Evolutionary conservation across 1,139 yeast genomes (phyloP), one percentile per base, ranked within the genome.

Genomic region (Spathaspora sp.): DNA sequence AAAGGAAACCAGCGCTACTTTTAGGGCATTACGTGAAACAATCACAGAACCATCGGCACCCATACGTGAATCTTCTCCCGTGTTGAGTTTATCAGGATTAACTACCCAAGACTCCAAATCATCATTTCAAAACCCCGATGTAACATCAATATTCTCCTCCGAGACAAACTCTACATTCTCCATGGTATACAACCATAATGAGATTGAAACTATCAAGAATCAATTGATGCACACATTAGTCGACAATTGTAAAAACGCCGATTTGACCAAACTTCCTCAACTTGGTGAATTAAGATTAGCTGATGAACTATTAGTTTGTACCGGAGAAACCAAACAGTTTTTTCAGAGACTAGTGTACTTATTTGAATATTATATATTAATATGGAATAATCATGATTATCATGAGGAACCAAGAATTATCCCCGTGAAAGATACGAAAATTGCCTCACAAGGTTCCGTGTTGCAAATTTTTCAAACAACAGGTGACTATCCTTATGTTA

Each of bases 211-310:
- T 4, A 49, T 72, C 29, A 66, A 67, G 47, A 63, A 68, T 43
- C 46, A 54, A 4, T 64, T 72, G 43, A 58, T 74, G 16, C 58
- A 60, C 47, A 57, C 59, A 37, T 54, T 74, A 39, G 46, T 72
- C 11, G 57, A 57, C 4, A 51, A 53, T 18, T 64, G 68, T 46
- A 44, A 59, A 1, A 48, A 51, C 2, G 52, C 72, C 26, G 60
- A 57, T 33, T 53, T 70, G 27, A 57, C 65, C 17, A 52, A 56
- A 9, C 52, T 73, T 39, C 59, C 64, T 6, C 59, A 58, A 13
- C 55, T 72, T 38, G 80, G 80, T 0, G 53, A 58, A 7, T 59
- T 74, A 39, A 57, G 78, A 31, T 56, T 73, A 16, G 78, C 68
- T 3, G 80, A 74, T 53, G 52, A 53, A 11, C 54, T 74, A 15